phyloP scores from a whole-genome alignment of 2,329 filamentous ascomycete species.

The Lachnum nothofagi region DNA sequence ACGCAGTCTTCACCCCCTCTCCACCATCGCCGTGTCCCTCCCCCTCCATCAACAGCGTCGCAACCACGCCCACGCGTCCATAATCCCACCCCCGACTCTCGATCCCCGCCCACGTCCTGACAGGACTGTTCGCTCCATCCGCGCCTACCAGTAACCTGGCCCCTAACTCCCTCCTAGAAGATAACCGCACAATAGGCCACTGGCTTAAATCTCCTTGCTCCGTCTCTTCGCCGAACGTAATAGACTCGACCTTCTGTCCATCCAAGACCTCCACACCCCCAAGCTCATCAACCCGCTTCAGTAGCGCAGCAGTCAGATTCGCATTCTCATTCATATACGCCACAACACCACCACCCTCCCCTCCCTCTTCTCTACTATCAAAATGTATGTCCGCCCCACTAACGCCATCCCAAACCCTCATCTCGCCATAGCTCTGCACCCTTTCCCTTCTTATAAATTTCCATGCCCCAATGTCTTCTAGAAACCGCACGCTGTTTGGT shows the following conservation, averaged over 20 bases:
- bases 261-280: constrained; percentile 68
- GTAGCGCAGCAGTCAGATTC: constrained; percentile 75
- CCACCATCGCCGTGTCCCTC: constrained; percentile 48
- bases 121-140: constrained; percentile 91
- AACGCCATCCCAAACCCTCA: constrained; percentile 98
- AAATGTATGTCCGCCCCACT: constrained; percentile 85
- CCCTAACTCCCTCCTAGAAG: constrained; percentile 59
- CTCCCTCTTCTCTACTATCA: constrained; percentile 52
- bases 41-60: constrained; percentile 70
- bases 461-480: constrained; percentile 83
- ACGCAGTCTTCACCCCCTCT: constrained; percentile 63
- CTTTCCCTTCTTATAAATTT: constrained; percentile 64
- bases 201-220: constrained; percentile 70
- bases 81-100: constrained; percentile 90
- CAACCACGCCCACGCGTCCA: constrained; percentile 81
- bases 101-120: constrained; percentile 84
- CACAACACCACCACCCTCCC: constrained; percentile 59
- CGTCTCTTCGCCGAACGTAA: constrained; percentile 65
- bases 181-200: constrained; percentile 80
- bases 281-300: constrained; percentile 66
- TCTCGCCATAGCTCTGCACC: constrained; percentile 84
- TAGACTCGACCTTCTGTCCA: constrained; percentile 71
- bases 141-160: constrained; percentile 86
- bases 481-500: constrained; percentile 76
- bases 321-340: constrained; percentile 96